Base-by-base conservation (phyloP, 2,329 filamentous ascomycete species). In the Alternaria sp. region DNA sequence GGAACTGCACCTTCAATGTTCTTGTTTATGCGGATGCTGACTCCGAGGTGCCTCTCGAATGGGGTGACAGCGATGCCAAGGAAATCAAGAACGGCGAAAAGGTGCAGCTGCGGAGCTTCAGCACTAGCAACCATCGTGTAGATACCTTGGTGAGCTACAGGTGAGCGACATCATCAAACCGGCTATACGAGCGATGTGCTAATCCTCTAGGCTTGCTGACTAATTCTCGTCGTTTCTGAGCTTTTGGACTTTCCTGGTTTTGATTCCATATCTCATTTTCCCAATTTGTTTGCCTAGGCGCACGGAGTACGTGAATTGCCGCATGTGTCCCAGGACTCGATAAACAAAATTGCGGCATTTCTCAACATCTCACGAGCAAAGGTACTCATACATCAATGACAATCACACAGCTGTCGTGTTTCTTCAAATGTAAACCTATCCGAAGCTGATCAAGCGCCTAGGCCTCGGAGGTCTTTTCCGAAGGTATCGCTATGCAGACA, bases 1-100 rank as follows among this genome's bases (percentile, higher is more conserved):
- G 93, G 39, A 91, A 97, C 77, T 99, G 94, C 83, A 98, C 95
- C 10, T 99, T 99, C 84, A 99, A 99, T 74, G 94, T 99, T 46
- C 85, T 99, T 39, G 95, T 99, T 3, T 99, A 99, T 76, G 95
- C 95, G 51, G 94, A 99, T 76, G 93, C 93, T 17, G 93, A 98
- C 79, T 95, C 91, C 58, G 94, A 98, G 46, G 95, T 99, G 13
- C 95, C 95, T 4, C 89, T 99, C 58, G 95, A 99, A 78, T 99
- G 95, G 95, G 95, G 95, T 45, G 95, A 99, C 80, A 97, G 92
- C 68, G 95, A 98, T 78, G 93, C 94, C 54, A 97, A 97, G 81
- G 95, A 99, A 82, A 97, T 99, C 67, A 84, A 89, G 75, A 91
- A 95, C 70, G 94, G 92, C 40, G 95, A 99, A 82, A 93, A 95